These are phyloP conservation scores for Austroboletus eburneus DNA, from an alignment of 768 basidiomycete species.

Conservation along the genomic window DNA sequence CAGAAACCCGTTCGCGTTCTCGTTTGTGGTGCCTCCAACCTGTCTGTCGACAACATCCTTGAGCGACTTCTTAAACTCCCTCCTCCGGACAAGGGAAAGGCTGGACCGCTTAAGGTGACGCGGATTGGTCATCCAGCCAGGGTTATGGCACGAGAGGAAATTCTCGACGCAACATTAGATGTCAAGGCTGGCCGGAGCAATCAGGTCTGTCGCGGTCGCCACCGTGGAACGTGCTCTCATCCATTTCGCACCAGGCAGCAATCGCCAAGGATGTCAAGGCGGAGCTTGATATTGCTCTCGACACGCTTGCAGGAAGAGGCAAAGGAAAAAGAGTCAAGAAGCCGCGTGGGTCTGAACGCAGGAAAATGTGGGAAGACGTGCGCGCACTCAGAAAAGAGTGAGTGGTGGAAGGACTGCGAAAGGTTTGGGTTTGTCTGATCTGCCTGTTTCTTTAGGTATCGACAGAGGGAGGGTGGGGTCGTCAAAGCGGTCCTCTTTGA, in stretches of 20 bases:
- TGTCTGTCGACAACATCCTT: slow-evolving; percentile 94
- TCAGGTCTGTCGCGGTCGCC: slow-evolving; percentile 39
- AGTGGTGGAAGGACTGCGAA: slow-evolving; percentile 17
- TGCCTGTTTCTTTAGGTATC: slow-evolving; percentile 53
- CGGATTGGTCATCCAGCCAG: slow-evolving; percentile 96
- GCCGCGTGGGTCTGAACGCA: slow-evolving; percentile 68
- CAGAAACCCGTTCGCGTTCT: slow-evolving; percentile 61
- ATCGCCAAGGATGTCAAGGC: slow-evolving; percentile 85
- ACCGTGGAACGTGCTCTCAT: neutral
- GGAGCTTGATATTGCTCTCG: slow-evolving; percentile 72
- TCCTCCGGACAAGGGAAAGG: slow-evolving; percentile 42
- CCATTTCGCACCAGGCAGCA: slow-evolving; percentile 49
- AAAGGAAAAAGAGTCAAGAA: slow-evolving; percentile 71
- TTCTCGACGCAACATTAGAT: slow-evolving; percentile 68
- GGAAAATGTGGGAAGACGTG: slow-evolving; percentile 84
- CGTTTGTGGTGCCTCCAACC: slow-evolving; percentile 90
- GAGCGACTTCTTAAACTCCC: slow-evolving; percentile 74
- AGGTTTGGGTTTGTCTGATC: neutral
- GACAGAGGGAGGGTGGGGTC: slow-evolving; percentile 82
- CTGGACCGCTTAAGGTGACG: slow-evolving; percentile 53
- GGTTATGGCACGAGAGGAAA: slow-evolving; percentile 67
- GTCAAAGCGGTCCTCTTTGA: slow-evolving; percentile 75
- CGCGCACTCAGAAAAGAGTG: slow-evolving; percentile 89
- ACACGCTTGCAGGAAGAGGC: slow-evolving; percentile 65
- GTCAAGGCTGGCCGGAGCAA: slow-evolving; percentile 71